Conservation (phyloP, 2,329 filamentous ascomycete genomes). For the Podosphaera aphanis region DNA sequence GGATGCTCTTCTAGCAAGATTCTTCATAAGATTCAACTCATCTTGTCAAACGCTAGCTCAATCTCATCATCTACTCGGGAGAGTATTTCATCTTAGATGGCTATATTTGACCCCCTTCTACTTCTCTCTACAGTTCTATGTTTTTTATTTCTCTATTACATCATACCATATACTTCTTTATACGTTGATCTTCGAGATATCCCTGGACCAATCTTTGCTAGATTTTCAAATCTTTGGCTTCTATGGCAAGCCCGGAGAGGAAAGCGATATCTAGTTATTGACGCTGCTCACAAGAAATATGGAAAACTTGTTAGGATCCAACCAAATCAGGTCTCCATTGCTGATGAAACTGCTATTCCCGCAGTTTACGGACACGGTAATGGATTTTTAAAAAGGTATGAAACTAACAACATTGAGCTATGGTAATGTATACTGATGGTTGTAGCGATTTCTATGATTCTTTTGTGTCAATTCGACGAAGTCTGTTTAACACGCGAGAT, state of each 20-base stretch:
- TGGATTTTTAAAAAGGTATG: slow-evolving; percentile 45
- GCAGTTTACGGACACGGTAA: slow-evolving; percentile 61
- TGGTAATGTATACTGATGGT: neutral
- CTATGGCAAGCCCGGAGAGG: slow-evolving; percentile 42
- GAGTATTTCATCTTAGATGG: slow-evolving; percentile 8
- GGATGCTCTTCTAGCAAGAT: too few species aligned
- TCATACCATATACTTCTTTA: slow-evolving; percentile 15
- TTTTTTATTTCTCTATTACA: slow-evolving; percentile 20
- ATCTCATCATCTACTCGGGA: neutral
- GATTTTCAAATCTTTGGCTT: slow-evolving; percentile 64
- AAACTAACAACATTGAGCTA: neutral
- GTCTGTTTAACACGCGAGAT: slow-evolving; percentile 75
- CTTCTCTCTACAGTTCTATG: slow-evolving; percentile 25
- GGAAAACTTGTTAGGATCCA: slow-evolving; percentile 66
- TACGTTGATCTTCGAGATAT: slow-evolving; percentile 18
- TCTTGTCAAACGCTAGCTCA: too few species aligned
- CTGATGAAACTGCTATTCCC: slow-evolving; percentile 55
- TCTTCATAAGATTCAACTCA: too few species aligned
- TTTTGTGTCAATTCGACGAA: slow-evolving; percentile 67
- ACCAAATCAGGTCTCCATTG: slow-evolving; percentile 64
- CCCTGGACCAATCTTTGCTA: slow-evolving; percentile 28
- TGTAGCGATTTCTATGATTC: slow-evolving; percentile 51
- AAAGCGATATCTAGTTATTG: slow-evolving; percentile 37
- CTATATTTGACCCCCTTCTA: slow-evolving; percentile 18
- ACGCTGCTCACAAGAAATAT: slow-evolving; percentile 45